These are phyloP conservation scores for Hemisphaericaspora xylanilytica DNA, from an alignment of 1,139 yeast genomes.

Conservation along the genomic window DNA sequence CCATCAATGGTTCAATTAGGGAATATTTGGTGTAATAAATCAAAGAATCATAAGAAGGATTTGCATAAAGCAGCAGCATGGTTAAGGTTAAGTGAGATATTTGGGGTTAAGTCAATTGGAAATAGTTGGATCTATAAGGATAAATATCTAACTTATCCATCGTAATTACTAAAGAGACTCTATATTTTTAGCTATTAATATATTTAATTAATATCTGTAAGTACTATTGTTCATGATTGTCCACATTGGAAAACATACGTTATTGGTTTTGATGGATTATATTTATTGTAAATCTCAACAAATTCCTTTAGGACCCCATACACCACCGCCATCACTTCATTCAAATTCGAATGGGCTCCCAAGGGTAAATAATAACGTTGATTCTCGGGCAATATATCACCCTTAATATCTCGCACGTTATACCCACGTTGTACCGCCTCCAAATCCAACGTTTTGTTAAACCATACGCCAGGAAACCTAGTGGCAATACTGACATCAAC, in stretches of 20 bases:
- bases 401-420: conserved; percentile 8
- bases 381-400: conserved; percentile 17
- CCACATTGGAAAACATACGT: conserved; percentile 24
- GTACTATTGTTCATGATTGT: conserved; percentile 1
- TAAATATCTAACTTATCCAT: conserved; percentile 43
- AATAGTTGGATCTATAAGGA: conserved; percentile 79
- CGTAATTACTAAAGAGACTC: not conserved
- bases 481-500: conserved; percentile 27
- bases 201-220: too few relatives aligned
- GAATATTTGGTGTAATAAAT: conserved; percentile 60
- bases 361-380: conserved; percentile 37
- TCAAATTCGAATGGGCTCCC: conserved; percentile 35
- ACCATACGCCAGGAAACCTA: conserved; percentile 38
- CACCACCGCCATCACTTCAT: conserved; percentile 34
- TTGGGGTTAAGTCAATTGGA: conserved; percentile 65
- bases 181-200: too few relatives aligned
- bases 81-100: conserved; percentile 63
- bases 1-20: conserved; percentile 75
- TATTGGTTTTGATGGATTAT: conserved; percentile 14
- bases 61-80: conserved; percentile 65
- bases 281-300: conserved; percentile 25
- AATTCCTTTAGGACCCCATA: conserved; percentile 32
- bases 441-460: conserved; percentile 19
- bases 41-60: conserved; percentile 58
- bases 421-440: conserved; percentile 12